Percentiles rank a stretch among this genome's conserved stretches.
phyloP scores from a whole-genome alignment of 2,329 filamentous ascomycete genomes.

The Acrocalymma vagum region DNA sequence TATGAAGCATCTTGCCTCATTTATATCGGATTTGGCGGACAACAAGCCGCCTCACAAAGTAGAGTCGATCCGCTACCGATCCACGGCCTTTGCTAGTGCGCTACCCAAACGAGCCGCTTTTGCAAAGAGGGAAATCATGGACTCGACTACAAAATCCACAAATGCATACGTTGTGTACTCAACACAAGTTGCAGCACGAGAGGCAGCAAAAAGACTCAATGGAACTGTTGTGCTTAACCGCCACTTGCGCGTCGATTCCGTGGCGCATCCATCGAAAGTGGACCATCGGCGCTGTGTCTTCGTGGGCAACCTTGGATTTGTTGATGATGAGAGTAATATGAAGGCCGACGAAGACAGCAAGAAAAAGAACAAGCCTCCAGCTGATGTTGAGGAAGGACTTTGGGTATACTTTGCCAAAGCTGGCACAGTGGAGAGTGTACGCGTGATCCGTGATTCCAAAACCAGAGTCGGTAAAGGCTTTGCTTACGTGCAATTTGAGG shows the following conservation, averaged over 20 bases:
- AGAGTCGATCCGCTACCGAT: slow-evolving; percentile 93
- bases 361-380: slow-evolving; percentile 73
- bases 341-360: slow-evolving; percentile 71
- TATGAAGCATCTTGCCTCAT: slow-evolving; percentile 78
- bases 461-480: slow-evolving; percentile 97
- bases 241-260: slow-evolving; percentile 88
- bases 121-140: slow-evolving; percentile 89
- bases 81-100: slow-evolving; percentile 81
- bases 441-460: slow-evolving; percentile 86
- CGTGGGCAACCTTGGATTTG: slow-evolving; percentile 94
- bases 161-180: slow-evolving; percentile 95
- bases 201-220: slow-evolving; percentile 80
- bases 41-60: slow-evolving; percentile 71
- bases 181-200: slow-evolving; percentile 75
- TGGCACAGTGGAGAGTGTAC: slow-evolving; percentile 90
- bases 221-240: slow-evolving; percentile 84
- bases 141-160: slow-evolving; percentile 87
- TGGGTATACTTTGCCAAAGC: slow-evolving; percentile 82
- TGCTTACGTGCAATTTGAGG: slow-evolving; percentile 94
- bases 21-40: slow-evolving; percentile 64
- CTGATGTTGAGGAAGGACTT: slow-evolving; percentile 91
- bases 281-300: slow-evolving; percentile 94
- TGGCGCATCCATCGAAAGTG: slow-evolving; percentile 83
- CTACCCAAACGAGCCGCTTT: slow-evolving; percentile 95
- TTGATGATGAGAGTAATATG: slow-evolving; percentile 85